Percentiles rank a stretch among this genome's conserved stretches.
Evolutionary conservation across 176 grass and related monocot genomes (phyloP).

Genomic region (Rhynchospora pubera): DNA sequence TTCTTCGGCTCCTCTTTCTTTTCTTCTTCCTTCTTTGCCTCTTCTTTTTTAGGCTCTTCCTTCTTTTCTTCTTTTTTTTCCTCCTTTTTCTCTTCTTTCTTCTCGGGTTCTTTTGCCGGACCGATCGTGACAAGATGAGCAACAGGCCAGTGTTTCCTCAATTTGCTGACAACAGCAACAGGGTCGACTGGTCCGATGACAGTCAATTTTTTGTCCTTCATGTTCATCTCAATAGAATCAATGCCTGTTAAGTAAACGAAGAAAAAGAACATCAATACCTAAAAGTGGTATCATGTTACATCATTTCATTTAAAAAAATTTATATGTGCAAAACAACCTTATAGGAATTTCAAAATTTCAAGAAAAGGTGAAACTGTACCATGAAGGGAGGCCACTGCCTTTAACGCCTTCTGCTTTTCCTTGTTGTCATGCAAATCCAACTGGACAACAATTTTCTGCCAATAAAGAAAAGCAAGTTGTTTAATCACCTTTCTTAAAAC

Average conservation of each 20-base stretch:
- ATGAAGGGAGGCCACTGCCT: constrained; percentile 45
- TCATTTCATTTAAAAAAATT: neutral
- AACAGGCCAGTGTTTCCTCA: constrained; percentile 58
- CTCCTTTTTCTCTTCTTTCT: constrained; percentile 33
- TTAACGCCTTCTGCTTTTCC: constrained; percentile 88
- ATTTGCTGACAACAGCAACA: constrained; percentile 66
- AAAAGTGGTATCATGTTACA: neutral
- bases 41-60: constrained; percentile 19
- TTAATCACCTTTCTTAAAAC: neutral
- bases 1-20: constrained; percentile 31
- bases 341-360: neutral
- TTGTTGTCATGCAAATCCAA: constrained; percentile 56
- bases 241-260: constrained; percentile 36
- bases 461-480: neutral
- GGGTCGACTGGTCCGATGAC: constrained; percentile 67
- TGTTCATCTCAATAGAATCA: constrained; percentile 64
- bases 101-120: constrained; percentile 70
- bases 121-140: constrained; percentile 46
- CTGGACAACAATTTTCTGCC: constrained; percentile 80
- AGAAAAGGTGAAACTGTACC: constrained; percentile 14
- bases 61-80: constrained; percentile 22
- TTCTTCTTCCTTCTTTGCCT: constrained; percentile 5
- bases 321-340: neutral
- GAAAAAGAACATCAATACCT: neutral
- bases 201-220: constrained; percentile 63